Evolutionary conservation across 805 yeast species (phyloP), one percentile per base, ranked within the genome.

Genomic region (Starmerella sp.): DNA sequence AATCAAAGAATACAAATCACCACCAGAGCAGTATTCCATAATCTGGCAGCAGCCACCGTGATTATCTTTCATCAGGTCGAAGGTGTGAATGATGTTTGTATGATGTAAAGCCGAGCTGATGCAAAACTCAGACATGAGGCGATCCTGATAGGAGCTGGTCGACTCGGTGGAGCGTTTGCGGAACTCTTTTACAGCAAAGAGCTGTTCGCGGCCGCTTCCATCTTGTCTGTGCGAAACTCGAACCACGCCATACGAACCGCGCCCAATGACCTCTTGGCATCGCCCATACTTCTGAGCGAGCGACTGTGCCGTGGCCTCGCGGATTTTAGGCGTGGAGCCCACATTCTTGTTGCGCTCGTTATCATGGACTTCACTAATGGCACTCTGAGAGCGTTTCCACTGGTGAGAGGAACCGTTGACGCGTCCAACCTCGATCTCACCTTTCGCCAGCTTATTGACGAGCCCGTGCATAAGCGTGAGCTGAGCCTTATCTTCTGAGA

Each of bases 1-100:
- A 52, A 83, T 77, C 36, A 84, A 71, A 0, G 84, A 72, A 65
- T 81, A 84, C 32, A 85, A 71, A 66, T 85, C 95, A 55, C 95
- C 95, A 58, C 89, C 89, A 7, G 95, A 87, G 63, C 95, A 86
- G 68, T 83, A 91, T 71, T 93, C 98, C 97, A 93, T 89, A 53
- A 93, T 88, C 69, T 91, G 95, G 52, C 85, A 80, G 72, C 83
- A 83, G 60, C 84, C 76, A 68, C 88, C 79, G 64, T 80, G 70
- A 60, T 83, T 72, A 71, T 86, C 83, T 60, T 81, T 79, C 86
- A 90, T 79, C 51, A 90, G 75, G 69, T 86, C 96, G 62, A 80
- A 79, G 8, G 86, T 86, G 67, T 81, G 83, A 63, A 78, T 87
- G 60, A 86, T 81, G 69, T 87, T 88, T 66, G 77, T 80, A 73